Evolutionary conservation across 1,139 yeast species (phyloP).

Genomic region (Blastobotrys indianensis): DNA sequence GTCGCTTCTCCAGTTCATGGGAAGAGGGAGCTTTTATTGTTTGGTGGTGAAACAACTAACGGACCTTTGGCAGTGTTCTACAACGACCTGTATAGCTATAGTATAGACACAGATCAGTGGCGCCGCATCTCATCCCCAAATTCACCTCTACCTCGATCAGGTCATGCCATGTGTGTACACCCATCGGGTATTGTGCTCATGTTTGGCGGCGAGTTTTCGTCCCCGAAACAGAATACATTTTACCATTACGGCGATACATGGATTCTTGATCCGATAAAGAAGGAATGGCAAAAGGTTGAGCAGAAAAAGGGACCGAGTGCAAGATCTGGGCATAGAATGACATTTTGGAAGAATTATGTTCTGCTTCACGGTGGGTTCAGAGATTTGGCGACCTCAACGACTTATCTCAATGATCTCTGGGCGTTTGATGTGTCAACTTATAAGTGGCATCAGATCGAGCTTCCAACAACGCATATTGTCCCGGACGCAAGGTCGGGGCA

Average conservation of each 20-base stretch:
- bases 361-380: conserved; percentile 88
- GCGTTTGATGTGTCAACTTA: conserved; percentile 82
- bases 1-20: conserved; percentile 73
- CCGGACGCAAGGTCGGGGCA: conserved; percentile 97
- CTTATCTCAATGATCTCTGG: conserved; percentile 86
- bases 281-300: conserved; percentile 89
- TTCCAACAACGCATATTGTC: conserved; percentile 70
- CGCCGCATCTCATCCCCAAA: conserved; percentile 72
- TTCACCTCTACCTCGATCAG: conserved; percentile 86
- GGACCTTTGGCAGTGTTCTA: conserved; percentile 61
- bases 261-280: conserved; percentile 75
- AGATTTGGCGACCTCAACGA: conserved; percentile 77
- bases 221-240: conserved; percentile 92
- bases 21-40: conserved; percentile 68
- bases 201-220: conserved; percentile 96
- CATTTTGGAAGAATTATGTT: conserved; percentile 86
- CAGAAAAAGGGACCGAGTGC: conserved; percentile 71
- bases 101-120: conserved; percentile 80
- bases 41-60: conserved; percentile 74
- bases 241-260: conserved; percentile 97
- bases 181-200: conserved; percentile 80
- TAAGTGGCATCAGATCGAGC: conserved; percentile 87
- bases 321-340: conserved; percentile 86
- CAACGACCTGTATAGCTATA: conserved; percentile 72
- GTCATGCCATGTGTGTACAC: conserved; percentile 91